These are phyloP conservation scores for Acer yangbiense DNA, from an alignment of 345 rosid genomes.

Conservation along the genomic window DNA sequence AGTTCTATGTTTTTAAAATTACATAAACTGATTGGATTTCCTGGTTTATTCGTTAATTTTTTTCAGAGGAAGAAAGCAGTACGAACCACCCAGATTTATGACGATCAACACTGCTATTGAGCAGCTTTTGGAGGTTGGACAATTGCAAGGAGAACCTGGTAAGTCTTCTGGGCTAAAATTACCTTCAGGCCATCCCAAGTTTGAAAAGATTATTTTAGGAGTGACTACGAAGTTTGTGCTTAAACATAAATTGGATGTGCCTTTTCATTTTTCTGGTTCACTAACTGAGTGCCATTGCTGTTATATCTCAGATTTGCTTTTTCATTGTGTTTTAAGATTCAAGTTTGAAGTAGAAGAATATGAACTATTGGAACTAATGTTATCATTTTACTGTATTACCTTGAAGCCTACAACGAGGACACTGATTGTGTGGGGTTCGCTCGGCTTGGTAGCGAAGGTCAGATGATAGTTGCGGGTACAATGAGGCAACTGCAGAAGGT, in stretches of 20 bases:
- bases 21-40: constrained; percentile 12
- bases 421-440: constrained; percentile 82
- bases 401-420: constrained; percentile 63
- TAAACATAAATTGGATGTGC: background rate
- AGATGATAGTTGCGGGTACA: constrained; percentile 74
- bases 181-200: background rate
- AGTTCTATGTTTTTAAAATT: constrained; percentile 6
- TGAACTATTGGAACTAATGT: background rate
- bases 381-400: background rate
- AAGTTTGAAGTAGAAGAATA: background rate
- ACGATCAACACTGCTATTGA: constrained; percentile 81
- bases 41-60: constrained; percentile 9
- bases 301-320: background rate
- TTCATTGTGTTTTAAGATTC: background rate
- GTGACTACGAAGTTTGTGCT: background rate
- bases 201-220: background rate
- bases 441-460: constrained; percentile 81
- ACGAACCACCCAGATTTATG: constrained; percentile 92
- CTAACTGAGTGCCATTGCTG: background rate
- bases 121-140: constrained; percentile 88
- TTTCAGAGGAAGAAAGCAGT: constrained; percentile 73
- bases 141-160: constrained; percentile 59
- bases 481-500: constrained; percentile 65
- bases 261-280: background rate
- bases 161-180: constrained; percentile 20